Conservation (phyloP, 1,139 yeast genomes). For the Debaryomyces nepalensis region DNA sequence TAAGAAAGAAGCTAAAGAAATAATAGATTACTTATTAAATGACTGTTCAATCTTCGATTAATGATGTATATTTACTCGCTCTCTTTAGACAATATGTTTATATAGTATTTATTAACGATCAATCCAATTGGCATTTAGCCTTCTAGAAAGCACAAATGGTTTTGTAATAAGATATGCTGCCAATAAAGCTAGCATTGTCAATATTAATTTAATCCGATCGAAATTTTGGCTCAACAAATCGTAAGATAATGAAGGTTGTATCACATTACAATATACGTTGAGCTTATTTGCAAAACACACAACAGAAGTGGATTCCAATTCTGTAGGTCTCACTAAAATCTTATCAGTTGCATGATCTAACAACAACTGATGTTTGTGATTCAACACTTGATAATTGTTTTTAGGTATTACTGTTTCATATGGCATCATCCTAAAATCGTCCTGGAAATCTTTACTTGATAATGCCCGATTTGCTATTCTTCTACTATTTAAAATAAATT, state of each 20-base stretch:
- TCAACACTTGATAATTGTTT: slow-evolving; percentile 46
- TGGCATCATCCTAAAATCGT: slow-evolving; percentile 64
- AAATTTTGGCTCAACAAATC: slow-evolving; percentile 74
- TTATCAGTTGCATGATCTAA: slow-evolving; percentile 35
- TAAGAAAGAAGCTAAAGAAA: slow-evolving; percentile 20
- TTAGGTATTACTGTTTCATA: slow-evolving; percentile 67
- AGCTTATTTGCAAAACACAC: slow-evolving; percentile 65
- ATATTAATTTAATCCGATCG: slow-evolving; percentile 64
- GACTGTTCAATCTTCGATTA: slow-evolving; percentile 18
- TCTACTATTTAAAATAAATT: slow-evolving; percentile 63
- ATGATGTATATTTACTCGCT: slow-evolving; percentile 9
- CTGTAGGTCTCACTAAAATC: slow-evolving; percentile 63
- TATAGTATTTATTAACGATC: slow-evolving; percentile 18
- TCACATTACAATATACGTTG: slow-evolving; percentile 76
- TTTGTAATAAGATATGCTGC: slow-evolving; percentile 49
- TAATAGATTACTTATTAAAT: slow-evolving; percentile 28
- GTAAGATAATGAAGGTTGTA: slow-evolving; percentile 83
- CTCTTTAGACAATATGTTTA: background rate
- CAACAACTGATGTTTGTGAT: slow-evolving; percentile 41
- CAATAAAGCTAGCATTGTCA: slow-evolving; percentile 61
- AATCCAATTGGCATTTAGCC: slow-evolving; percentile 43
- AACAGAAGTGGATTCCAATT: slow-evolving; percentile 79
- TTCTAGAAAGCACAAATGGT: slow-evolving; percentile 63
- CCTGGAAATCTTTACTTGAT: slow-evolving; percentile 54
- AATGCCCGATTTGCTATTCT: slow-evolving; percentile 60